These are phyloP conservation scores for Hymenoscyphus albidus DNA, from an alignment of 2,329 filamentous ascomycete genomes.

Conservation along the genomic window DNA sequence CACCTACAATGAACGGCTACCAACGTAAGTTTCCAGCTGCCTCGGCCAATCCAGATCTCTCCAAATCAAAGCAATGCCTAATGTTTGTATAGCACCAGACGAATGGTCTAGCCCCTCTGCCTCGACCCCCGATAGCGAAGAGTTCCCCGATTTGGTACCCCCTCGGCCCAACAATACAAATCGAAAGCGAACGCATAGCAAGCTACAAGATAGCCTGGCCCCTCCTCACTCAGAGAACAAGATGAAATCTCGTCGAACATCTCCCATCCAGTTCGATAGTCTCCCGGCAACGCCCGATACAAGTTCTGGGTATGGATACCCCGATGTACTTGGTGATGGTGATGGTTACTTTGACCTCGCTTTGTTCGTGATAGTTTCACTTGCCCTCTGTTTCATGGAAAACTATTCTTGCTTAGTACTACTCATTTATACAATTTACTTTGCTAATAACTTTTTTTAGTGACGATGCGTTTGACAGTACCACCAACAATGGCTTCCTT, in stretches of 20 bases:
- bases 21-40: neutral
- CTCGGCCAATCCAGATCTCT: neutral
- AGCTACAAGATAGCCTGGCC: conserved; percentile 20
- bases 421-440: neutral
- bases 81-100: neutral
- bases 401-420: neutral
- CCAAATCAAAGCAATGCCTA: conserved; percentile 15
- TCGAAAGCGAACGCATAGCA: conserved; percentile 33
- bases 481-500: neutral
- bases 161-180: conserved; percentile 19
- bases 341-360: conserved; percentile 27
- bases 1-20: conserved; percentile 6
- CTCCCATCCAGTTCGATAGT: conserved; percentile 23
- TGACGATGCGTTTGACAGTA: conserved; percentile 26
- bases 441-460: conserved; percentile 19
- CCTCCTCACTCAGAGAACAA: conserved; percentile 22
- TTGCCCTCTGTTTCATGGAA: neutral
- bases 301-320: conserved; percentile 31
- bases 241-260: conserved; percentile 33
- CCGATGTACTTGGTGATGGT: conserved; percentile 19
- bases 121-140: conserved; percentile 26
- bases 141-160: conserved; percentile 17
- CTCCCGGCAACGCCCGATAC: conserved; percentile 23
- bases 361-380: conserved; percentile 24
- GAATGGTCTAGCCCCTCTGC: conserved; percentile 17